Percentiles rank a stretch among this genome's conserved stretches.
Conservation (phyloP, 176 grass and related monocot genomes). For the Triticum timopheevii region DNA sequence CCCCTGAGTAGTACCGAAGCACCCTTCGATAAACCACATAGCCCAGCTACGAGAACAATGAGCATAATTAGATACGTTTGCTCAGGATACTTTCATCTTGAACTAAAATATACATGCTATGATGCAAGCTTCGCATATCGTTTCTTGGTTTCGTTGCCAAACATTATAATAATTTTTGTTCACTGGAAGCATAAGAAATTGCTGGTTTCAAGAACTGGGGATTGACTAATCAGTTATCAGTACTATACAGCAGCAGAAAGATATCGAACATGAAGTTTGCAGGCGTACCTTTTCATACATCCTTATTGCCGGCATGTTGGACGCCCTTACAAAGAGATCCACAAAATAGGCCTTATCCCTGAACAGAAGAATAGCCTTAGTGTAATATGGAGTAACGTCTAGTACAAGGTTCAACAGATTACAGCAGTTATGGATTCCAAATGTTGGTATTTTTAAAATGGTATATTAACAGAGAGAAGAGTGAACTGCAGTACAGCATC, state of each 20-base stretch:
- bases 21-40: conserved; percentile 97
- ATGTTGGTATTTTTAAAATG: background rate
- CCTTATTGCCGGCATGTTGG: conserved; percentile 89
- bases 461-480: background rate
- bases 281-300: conserved; percentile 96
- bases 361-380: conserved; percentile 29
- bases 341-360: conserved; percentile 99
- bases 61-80: conserved; percentile 18
- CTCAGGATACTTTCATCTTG: background rate
- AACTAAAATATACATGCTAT: background rate
- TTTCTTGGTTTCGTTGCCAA: background rate
- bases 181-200: background rate
- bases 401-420: background rate
- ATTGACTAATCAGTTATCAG: background rate
- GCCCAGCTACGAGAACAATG: conserved; percentile 55
- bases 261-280: background rate
- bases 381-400: background rate
- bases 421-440: background rate
- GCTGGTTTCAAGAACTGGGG: background rate
- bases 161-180: background rate
- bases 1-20: conserved; percentile 96
- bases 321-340: conserved; percentile 97
- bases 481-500: background rate
- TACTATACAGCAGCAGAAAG: background rate
- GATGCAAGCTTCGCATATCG: background rate